Evolutionary conservation across 257 asterid genomes (phyloP), one percentile per base, ranked within the genome.

Genomic region (Eucommia ulmoides): DNA sequence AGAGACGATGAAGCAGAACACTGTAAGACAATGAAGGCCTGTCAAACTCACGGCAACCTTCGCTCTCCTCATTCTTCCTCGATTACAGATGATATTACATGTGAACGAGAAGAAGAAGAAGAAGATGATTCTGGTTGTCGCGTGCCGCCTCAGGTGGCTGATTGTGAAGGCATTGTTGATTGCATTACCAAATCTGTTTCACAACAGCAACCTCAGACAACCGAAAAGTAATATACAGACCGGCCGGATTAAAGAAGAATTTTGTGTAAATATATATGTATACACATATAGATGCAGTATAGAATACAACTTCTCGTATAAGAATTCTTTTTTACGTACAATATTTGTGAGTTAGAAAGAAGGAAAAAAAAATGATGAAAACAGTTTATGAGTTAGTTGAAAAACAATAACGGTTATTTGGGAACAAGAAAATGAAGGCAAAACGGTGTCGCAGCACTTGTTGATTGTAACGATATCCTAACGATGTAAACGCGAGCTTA

Each of bases 1-100:
- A 81, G 96, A 80, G 96, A 86, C 0, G 96, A 91, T 23, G 96
- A 91, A 76, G 96, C 96, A 16, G 96, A 91, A 61, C 99, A 91
- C 59, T 91, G 99, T 50, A 89, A 89, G 81, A 89, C 98, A 5
- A 89, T 89, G 98, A 85, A 78, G 74, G 94, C 94, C 9, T 89
- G 98, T 52, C 98, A 89, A 57, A 81, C 82, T 41, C 93, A 73
- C 2, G 96, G 96, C 20, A 76, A 76, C 73, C 89, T 89, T 53
- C 83, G 81, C 20, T 89, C 98, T 25, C 98, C 98, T 17, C 98
- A 89, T 72, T 65, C 91, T 0, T 46, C 42, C 58, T 8, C 59
- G 19, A n/a, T n/a, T n/a, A n/a, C n/a, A n/a, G n/a, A n/a, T n/a
- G n/a, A n/a, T n/a, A n/a, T n/a, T n/a, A n/a, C n/a, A n/a, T n/a